These are phyloP conservation scores for Guadua angustifolia DNA, from an alignment of 176 grass and related monocot species.

Conservation along the genomic window DNA sequence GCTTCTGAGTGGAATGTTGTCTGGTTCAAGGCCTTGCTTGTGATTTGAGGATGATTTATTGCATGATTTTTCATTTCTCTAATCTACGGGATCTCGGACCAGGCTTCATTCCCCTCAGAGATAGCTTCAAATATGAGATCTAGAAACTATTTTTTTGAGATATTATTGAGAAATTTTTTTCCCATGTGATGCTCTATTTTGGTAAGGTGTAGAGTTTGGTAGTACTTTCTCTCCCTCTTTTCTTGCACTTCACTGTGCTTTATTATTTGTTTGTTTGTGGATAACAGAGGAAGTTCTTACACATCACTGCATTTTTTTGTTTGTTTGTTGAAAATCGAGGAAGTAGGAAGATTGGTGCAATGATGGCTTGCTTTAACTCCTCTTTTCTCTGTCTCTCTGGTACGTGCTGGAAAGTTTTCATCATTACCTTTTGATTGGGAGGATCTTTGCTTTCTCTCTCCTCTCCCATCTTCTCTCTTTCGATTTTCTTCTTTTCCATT, in stretches of 20 bases:
- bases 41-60: constrained; percentile 20
- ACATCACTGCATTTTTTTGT: constrained; percentile 24
- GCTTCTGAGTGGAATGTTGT: constrained; percentile 96
- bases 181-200: not conserved
- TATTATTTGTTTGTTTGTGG: constrained; percentile 36
- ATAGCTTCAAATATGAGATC: constrained; percentile 64
- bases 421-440: constrained; percentile 70
- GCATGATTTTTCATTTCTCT: constrained; percentile 7
- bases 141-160: not conserved
- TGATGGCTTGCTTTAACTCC: constrained; percentile 66
- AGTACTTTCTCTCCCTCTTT: not conserved
- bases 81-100: constrained; percentile 74
- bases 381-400: constrained; percentile 48
- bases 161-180: not conserved
- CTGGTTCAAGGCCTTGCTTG: constrained; percentile 74
- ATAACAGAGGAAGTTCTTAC: constrained; percentile 30
- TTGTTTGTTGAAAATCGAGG: constrained; percentile 41
- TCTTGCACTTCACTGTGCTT: not conserved
- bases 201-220: not conserved
- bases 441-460: constrained; percentile 46
- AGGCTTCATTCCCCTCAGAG: constrained; percentile 99
- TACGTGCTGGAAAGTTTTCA: constrained; percentile 63
- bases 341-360: constrained; percentile 65
- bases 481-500: not conserved
- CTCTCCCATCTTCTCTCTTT: not conserved